Conservation (phyloP, 75 land plant genomes). For the Isoetes taiwanensis region DNA sequence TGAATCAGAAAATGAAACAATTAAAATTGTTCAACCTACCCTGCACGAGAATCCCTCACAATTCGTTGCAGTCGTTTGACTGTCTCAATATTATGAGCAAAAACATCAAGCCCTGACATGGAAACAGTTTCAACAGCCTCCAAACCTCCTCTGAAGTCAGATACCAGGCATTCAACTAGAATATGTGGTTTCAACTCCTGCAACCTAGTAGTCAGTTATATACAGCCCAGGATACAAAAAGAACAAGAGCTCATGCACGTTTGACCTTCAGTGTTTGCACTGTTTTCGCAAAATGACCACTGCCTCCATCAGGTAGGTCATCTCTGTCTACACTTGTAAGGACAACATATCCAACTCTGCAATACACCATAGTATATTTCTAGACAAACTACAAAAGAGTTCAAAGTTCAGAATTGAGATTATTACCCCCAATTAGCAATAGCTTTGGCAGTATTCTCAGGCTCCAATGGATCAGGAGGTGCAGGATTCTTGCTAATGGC, state of each 20-base stretch:
- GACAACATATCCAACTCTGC: conserved; percentile 89
- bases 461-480: conserved; percentile 89
- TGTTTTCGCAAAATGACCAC: conserved; percentile 86
- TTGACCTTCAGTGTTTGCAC: conserved; percentile 72
- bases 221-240: background rate
- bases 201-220: conserved; percentile 1
- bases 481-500: conserved; percentile 82
- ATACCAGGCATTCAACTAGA: conserved; percentile 91
- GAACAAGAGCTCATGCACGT: too few relatives aligned
- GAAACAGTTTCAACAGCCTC: conserved; percentile 59
- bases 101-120: conserved; percentile 82
- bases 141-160: conserved; percentile 81
- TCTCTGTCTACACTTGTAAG: conserved; percentile 94
- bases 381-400: background rate
- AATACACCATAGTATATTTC: background rate
- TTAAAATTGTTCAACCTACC: conserved; percentile 57
- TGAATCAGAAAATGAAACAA: too few relatives aligned
- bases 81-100: conserved; percentile 95
- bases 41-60: conserved; percentile 92
- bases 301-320: conserved; percentile 93
- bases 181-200: conserved; percentile 84
- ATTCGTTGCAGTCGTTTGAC: conserved; percentile 84
- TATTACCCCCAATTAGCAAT: conserved; percentile 96
- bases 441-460: conserved; percentile 86
- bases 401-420: too few relatives aligned